A percentile compares a stretch with the other conserved stretches of the same genome.
These are phyloP conservation scores for Jimgerdemannia lactiflua DNA, from an alignment of 192 early-diverging fungal species.

Conservation along the genomic window DNA sequence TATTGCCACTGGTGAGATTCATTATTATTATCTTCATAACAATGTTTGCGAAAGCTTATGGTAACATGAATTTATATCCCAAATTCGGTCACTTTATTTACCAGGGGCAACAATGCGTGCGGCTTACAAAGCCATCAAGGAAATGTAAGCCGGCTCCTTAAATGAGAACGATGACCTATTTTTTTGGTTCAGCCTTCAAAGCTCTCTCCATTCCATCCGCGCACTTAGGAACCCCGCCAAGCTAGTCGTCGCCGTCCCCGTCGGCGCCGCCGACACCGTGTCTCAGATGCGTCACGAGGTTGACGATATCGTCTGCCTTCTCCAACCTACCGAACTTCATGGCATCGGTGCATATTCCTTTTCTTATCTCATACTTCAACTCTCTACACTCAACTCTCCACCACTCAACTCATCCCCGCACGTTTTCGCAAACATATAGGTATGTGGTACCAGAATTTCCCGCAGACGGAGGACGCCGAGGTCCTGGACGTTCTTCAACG, in stretches of 20 bases:
- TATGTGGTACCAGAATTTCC: slow-evolving; percentile 10
- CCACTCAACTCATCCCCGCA: background rate
- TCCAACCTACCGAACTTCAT: background rate
- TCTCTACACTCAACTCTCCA: background rate
- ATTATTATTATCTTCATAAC: background rate
- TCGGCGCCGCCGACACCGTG: slow-evolving; percentile 12
- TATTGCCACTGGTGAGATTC: background rate
- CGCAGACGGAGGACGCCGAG: slow-evolving; percentile 17
- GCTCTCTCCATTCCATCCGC: background rate
- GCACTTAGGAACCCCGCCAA: slow-evolving; percentile 7
- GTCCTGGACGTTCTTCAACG: slow-evolving; percentile 8
- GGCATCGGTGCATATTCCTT: slow-evolving; percentile 4
- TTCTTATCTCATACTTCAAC: no score
- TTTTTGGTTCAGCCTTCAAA: slow-evolving; percentile 2
- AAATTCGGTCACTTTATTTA: background rate
- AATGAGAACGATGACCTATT: no score
- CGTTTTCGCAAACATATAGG: background rate
- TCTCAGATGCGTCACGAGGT: slow-evolving; percentile 5
- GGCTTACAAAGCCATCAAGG: slow-evolving; percentile 3
- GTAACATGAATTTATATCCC: background rate
- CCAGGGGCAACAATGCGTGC: slow-evolving; percentile 17
- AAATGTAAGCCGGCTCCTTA: background rate
- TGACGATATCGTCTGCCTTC: slow-evolving; percentile 10
- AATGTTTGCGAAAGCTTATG: no score
- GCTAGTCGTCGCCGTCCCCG: slow-evolving; percentile 15